These are phyloP conservation scores for Aquilaria malaccensis DNA, from an alignment of 345 rosid species.

Conservation along the genomic window DNA sequence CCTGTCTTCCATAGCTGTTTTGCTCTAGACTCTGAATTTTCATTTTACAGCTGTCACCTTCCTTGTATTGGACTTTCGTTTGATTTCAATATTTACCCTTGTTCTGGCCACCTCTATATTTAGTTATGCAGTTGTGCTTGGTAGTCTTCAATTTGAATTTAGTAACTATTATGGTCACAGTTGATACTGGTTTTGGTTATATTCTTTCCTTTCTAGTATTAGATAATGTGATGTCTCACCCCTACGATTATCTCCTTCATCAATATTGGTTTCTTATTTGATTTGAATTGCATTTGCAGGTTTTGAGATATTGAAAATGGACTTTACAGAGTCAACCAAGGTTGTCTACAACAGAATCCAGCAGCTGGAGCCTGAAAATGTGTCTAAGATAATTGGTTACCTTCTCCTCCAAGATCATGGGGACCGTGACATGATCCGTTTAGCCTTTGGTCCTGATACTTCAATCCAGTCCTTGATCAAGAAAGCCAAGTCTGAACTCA, in stretches of 20 bases:
- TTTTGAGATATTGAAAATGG: constrained; percentile 40
- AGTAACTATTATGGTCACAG: no score
- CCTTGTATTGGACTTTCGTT: no score
- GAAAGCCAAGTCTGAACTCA: constrained; percentile 59
- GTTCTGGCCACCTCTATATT: no score
- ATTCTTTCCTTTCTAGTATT: background rate
- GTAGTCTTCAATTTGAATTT: no score
- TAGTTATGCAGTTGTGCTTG: no score
- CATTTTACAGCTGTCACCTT: no score
- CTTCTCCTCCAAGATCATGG: constrained; percentile 68
- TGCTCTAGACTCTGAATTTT: no score
- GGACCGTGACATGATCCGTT: constrained; percentile 76
- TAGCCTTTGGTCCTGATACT: constrained; percentile 76
- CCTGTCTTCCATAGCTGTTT: no score
- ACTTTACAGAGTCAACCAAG: constrained; percentile 73
- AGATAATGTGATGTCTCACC: background rate
- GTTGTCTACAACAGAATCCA: constrained; percentile 75
- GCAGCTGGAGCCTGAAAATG: constrained; percentile 76
- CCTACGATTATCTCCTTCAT: background rate
- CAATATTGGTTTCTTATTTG: constrained; percentile 1
- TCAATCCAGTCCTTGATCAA: constrained; percentile 47
- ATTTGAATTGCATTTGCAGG: constrained; percentile 23
- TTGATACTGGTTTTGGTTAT: no score
- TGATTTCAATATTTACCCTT: no score
- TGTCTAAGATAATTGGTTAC: constrained; percentile 75